Evolutionary conservation across 768 basidiomycete species (phyloP), one percentile per base, ranked within the genome.

Genomic region (Auricularia auricula-judae): DNA sequence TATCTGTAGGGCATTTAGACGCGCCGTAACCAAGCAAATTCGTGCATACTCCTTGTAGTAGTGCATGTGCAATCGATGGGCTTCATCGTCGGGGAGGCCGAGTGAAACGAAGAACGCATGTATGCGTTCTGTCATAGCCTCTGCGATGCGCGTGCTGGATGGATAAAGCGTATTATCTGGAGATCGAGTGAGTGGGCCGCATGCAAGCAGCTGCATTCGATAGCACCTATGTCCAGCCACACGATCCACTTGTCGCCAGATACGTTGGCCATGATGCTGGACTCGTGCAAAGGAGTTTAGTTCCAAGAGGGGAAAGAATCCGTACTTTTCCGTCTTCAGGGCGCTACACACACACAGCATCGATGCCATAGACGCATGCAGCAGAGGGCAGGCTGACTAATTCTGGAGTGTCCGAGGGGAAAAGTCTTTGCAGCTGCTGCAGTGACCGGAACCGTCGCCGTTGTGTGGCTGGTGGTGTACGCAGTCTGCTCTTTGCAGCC

Each of bases 191-290:
- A 29, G 23, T 18, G 59, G 36, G 34, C 33, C 7, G 36, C 29
- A n/a, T 62, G 35, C 36, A 59, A 18, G 29, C 36, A 12, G 23
- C 14, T 33, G 36, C 16, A 47, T 29, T 67, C 35, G 80, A 29
- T 29, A 2, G 91, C 92, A 74, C 93, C 92, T 65, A 93, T 90
- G 71, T 93, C 91, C 66, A 93, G 84, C 83, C 86, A 93, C 62
- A 91, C 79, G 61, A 91, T 75, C 66, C 74, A 74, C 14, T 85
- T 83, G 44, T 82, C 88, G 73, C 47, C 16, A 18, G 7, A 10
- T 21, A 18, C 21, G 47, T 18, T 18, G 10, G 47, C 16, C 14
- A 51, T 42, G 12, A 14, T 14, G 39, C 7, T 42, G 7, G 39
- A 14, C 8, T 8, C 7, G 39, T 14, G 39, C 8, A 14, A 42